These are phyloP conservation scores for Atalantia buxifolia DNA, from an alignment of 345 rosid genomes.

Conservation along the genomic window DNA sequence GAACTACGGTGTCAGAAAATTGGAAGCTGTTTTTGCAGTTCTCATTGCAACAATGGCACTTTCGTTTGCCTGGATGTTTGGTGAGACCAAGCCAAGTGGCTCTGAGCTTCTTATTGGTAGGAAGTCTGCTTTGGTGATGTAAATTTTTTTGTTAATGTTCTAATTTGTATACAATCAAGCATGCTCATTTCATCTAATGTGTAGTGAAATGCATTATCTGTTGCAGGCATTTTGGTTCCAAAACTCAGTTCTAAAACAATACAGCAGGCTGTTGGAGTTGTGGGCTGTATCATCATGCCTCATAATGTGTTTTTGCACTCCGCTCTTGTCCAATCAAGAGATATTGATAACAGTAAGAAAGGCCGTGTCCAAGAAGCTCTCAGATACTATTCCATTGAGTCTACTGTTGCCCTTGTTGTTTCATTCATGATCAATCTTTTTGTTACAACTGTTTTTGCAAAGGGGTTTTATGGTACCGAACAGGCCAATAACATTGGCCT, in stretches of 20 bases:
- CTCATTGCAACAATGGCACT: slow-evolving; percentile 80
- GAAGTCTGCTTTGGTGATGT: not conserved
- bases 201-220: not conserved
- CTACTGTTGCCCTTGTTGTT: slow-evolving; percentile 61
- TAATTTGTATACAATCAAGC: not conserved
- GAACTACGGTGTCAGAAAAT: slow-evolving; percentile 88
- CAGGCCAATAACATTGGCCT: slow-evolving; percentile 74
- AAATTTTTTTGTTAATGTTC: not conserved
- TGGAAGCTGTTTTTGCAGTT: slow-evolving; percentile 86
- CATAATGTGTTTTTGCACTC: slow-evolving; percentile 94
- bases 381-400: slow-evolving; percentile 83
- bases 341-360: slow-evolving; percentile 56
- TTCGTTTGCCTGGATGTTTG: slow-evolving; percentile 97
- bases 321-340: slow-evolving; percentile 92
- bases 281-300: slow-evolving; percentile 95
- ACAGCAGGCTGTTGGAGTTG: slow-evolving; percentile 89
- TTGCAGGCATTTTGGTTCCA: slow-evolving; percentile 72
- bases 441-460: slow-evolving; percentile 87
- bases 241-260: slow-evolving; percentile 85
- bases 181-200: not conserved
- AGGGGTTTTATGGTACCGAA: slow-evolving; percentile 78
- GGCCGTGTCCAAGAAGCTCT: slow-evolving; percentile 81
- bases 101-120: slow-evolving; percentile 76
- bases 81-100: slow-evolving; percentile 78
- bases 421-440: slow-evolving; percentile 87